Percentiles rank a stretch among this genome's conserved stretches.
phyloP scores from a whole-genome alignment of 75 land plant genomes.

The Pseudotsuga menziesii region DNA sequence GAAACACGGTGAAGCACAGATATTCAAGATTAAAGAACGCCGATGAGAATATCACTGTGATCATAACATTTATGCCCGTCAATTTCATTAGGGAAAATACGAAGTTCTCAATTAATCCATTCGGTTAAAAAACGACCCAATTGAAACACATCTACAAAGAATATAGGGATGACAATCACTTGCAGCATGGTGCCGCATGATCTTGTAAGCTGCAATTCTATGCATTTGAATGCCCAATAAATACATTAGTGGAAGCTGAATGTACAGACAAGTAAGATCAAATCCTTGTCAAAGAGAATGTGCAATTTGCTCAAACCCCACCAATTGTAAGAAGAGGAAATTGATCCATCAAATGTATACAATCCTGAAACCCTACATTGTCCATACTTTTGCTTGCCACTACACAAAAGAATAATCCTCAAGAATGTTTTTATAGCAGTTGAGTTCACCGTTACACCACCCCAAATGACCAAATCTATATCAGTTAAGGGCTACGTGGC shows the following conservation, averaged over 20 bases:
- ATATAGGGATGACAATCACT: neutral
- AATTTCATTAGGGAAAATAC: no score
- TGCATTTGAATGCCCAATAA: neutral
- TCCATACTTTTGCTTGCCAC: no score
- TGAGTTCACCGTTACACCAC: neutral
- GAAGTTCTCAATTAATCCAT: neutral
- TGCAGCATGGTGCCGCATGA: neutral
- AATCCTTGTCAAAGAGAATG: neutral
- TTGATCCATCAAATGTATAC: neutral
- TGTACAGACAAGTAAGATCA: neutral
- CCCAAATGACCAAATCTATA: neutral
- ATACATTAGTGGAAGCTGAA: neutral
- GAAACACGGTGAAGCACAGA: no score
- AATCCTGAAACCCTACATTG: neutral
- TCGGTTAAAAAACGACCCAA: neutral
- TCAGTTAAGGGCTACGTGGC: constrained; percentile 50
- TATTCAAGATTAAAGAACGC: no score
- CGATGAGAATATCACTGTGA: no score
- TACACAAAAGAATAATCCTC: neutral
- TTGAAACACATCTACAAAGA: neutral
- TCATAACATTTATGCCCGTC: no score
- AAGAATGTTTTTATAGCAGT: neutral
- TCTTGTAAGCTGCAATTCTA: neutral
- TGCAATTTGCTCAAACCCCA: no score
- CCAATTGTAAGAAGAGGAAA: neutral